phyloP scores from a whole-genome alignment of 2,329 filamentous ascomycete species.

The Cucurbitaria berberidis region DNA sequence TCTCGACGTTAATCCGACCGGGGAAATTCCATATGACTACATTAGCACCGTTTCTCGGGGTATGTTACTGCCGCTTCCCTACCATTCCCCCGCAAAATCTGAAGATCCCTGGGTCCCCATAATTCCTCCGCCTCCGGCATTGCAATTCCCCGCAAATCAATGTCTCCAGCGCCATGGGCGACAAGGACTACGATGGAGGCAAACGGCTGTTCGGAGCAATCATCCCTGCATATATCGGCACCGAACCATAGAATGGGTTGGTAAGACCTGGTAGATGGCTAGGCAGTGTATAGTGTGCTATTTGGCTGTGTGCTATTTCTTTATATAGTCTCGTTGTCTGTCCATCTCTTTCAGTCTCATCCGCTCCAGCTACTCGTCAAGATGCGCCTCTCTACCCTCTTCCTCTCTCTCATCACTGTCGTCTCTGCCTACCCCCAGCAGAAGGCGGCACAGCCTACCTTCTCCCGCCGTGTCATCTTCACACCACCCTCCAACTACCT shows the following conservation, averaged over 20 bases:
- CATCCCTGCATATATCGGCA: neutral
- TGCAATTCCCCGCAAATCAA: conserved; percentile 23
- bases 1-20: conserved; percentile 12
- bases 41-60: conserved; percentile 14
- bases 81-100: conserved; percentile 25
- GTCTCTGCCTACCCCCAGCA: conserved; percentile 32
- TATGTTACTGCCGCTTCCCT: conserved; percentile 10
- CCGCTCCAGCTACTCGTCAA: conserved; percentile 20
- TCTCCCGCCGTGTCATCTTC: conserved; percentile 50
- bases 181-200: neutral
- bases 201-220: neutral
- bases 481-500: conserved; percentile 53
- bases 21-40: conserved; percentile 15
- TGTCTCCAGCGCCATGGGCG: neutral
- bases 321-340: conserved; percentile 1
- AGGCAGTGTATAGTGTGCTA: neutral
- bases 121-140: conserved; percentile 28
- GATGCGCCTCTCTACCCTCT: conserved; percentile 39
- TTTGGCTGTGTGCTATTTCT: neutral
- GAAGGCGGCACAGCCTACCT: conserved; percentile 30
- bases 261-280: neutral
- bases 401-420: conserved; percentile 29
- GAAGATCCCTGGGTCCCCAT: conserved; percentile 10
- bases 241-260: neutral
- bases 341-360: conserved; percentile 7